Percentiles rank a stretch among this genome's conserved stretches.
phyloP scores from a whole-genome alignment of 352 stramenopile species.

The Globisporangium recalcitrans region DNA sequence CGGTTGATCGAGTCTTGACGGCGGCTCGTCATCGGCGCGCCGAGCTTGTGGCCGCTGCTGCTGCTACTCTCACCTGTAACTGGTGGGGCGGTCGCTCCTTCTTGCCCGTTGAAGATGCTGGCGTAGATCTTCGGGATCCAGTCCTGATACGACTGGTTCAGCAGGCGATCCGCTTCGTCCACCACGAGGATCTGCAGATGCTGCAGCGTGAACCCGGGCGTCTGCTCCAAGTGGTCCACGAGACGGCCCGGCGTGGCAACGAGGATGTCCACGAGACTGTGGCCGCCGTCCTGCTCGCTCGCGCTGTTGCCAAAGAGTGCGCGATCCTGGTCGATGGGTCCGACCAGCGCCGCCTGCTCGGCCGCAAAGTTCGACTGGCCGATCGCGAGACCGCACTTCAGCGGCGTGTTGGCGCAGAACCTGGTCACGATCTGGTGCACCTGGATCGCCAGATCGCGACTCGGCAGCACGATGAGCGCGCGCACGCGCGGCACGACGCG shows the following conservation, averaged over 20 bases:
- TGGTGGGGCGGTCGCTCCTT: constrained; percentile 27
- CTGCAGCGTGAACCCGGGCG: constrained; percentile 96
- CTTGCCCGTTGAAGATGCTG: constrained; percentile 70
- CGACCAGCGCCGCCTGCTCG: constrained; percentile 75
- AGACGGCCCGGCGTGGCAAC: constrained; percentile 96
- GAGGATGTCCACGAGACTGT: constrained; percentile 93
- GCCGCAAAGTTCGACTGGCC: constrained; percentile 86
- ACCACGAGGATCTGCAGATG: constrained; percentile 96
- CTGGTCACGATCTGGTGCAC: constrained; percentile 71
- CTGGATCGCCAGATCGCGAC: constrained; percentile 93
- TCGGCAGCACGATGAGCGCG: constrained; percentile 95
- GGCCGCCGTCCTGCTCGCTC: constrained; percentile 32
- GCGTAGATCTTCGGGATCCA: constrained; percentile 93
- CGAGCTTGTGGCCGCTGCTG: background rate
- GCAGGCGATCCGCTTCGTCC: constrained; percentile 95
- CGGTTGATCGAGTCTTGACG: constrained; percentile 78
- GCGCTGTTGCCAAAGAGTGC: constrained; percentile 24
- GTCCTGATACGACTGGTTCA: constrained; percentile 97
- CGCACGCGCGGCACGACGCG: constrained; percentile 86
- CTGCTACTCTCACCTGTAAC: background rate
- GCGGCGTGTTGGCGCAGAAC: constrained; percentile 62
- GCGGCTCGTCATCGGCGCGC: constrained; percentile 48
- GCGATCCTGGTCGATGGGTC: constrained; percentile 31
- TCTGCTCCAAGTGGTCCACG: constrained; percentile 96
- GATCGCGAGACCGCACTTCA: constrained; percentile 90